These are phyloP conservation scores for Xylaria curta DNA, from an alignment of 495 filamentous ascomycete species.

Conservation along the genomic window DNA sequence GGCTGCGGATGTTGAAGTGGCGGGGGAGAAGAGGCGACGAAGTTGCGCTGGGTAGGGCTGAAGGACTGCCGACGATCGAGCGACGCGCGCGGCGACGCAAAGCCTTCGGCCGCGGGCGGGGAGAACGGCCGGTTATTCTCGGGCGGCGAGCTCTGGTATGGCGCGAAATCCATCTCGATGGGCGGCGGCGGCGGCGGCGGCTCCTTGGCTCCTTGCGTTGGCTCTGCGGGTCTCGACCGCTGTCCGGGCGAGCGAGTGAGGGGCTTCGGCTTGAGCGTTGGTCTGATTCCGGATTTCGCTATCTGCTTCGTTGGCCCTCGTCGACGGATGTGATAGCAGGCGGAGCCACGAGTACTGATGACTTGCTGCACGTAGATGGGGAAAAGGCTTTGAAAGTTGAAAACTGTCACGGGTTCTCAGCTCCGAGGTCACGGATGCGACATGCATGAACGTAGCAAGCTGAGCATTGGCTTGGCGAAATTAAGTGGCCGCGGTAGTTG, in stretches of 20 bases:
- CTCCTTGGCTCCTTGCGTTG: neutral
- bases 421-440: neutral
- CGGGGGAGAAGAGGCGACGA: slow-evolving; percentile 48
- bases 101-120: slow-evolving; percentile 57
- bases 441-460: neutral
- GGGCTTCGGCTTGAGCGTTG: neutral
- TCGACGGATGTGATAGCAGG: neutral
- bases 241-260: neutral
- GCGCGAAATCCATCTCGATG: slow-evolving; percentile 84
- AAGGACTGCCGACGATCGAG: slow-evolving; percentile 17
- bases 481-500: slow-evolving; percentile 7
- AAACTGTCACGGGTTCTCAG: neutral
- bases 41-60: slow-evolving; percentile 35
- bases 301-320: neutral
- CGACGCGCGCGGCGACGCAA: slow-evolving; percentile 33
- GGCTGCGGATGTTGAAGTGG: slow-evolving; percentile 58
- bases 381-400: neutral
- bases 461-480: slow-evolving; percentile 5
- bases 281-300: neutral
- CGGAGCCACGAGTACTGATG: neutral
- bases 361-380: neutral
- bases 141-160: slow-evolving; percentile 88
- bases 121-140: slow-evolving; percentile 77
- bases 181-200: too few relatives aligned
- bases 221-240: neutral